Evolutionary conservation across 495 filamentous ascomycete genomes (phyloP), one percentile per base, ranked within the genome.

Genomic region (Xylaria palmicola): DNA sequence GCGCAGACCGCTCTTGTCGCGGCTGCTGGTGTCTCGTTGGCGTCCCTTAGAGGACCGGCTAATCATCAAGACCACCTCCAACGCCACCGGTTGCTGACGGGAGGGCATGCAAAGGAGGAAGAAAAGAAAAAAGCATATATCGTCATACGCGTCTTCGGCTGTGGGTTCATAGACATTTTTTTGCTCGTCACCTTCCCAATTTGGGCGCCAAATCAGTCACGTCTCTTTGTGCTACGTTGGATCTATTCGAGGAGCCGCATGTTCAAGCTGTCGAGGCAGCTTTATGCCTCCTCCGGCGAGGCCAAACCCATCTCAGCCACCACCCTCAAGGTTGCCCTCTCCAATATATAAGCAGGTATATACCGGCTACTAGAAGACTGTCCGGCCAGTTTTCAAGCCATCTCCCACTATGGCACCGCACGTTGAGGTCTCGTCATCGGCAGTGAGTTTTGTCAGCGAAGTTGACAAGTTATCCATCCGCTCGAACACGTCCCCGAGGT

Each of bases 1-100:
- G 37, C 20, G 4, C 15, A 54, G 51, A 54, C 51, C 51, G 51
- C 51, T 54, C 22, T 41, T 54, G 17, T 39, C 40, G 53, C 40
- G 39, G 17, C 30, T 43, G 27, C 17, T 39, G n/a, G 15, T 19
- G 32, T 22, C 37, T 55, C 9, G 39, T 22, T 19, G 3, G 8
- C n/a, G 29, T 27, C n/a, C 44, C 29, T 6, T 32, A n/a, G 40
- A 34, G 39, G 17, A 34, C 32, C 15, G 32, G 37, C 52, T 56
- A 43, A 56, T 44, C 51, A 34, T 44, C 50, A 36, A 54, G 36
- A 22, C 10, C 17, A 41, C 27, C 20, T 15, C 36, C 5, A 54
- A 29, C 50, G 39, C 39, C 39, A 56, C 53, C 27, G 26, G n/a
- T 15, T 6, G 53, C 27, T 56, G 27, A 32, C 8, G 15, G 39